phyloP scores from a whole-genome alignment of 805 yeast species.

The Yamadazyma sp. region DNA sequence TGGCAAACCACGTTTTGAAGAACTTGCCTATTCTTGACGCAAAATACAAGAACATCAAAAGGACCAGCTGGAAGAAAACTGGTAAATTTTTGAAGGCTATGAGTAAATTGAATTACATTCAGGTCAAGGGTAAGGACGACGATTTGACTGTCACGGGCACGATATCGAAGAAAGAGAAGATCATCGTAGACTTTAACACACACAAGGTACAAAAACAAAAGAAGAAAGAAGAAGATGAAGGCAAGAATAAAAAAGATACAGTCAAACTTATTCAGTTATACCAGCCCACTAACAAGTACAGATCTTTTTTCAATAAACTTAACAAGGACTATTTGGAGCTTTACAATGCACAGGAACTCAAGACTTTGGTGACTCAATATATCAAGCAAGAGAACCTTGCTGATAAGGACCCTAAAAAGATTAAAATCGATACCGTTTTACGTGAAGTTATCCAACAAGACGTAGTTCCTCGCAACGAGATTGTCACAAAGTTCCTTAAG shows the following conservation, averaged over 20 bases:
- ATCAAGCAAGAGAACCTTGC: conserved; percentile 53
- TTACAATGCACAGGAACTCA: conserved; percentile 57
- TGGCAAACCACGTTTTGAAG: conserved; percentile 64
- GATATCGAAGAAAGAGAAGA: conserved; percentile 46
- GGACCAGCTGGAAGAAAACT: conserved; percentile 86
- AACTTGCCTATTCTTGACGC: conserved; percentile 72
- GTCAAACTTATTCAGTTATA: conserved; percentile 42
- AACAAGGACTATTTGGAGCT: conserved; percentile 36
- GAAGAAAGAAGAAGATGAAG: conserved; percentile 13
- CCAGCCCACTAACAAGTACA: conserved; percentile 55
- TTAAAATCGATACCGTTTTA: conserved; percentile 57
- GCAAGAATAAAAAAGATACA: conserved; percentile 25
- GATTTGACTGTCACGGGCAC: conserved; percentile 60
- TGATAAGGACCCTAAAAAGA: conserved; percentile 51
- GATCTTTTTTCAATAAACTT: conserved; percentile 46
- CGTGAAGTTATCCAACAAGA: conserved; percentile 36
- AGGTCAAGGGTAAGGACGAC: conserved; percentile 82
- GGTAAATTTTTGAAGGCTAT: conserved; percentile 82
- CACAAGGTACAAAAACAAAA: conserved; percentile 40
- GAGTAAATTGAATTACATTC: conserved; percentile 71
- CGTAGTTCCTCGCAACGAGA: conserved; percentile 41
- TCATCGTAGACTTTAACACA: conserved; percentile 61
- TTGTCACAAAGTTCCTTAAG: conserved; percentile 44
- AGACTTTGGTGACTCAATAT: conserved; percentile 53
- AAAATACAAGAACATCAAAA: conserved; percentile 60